Conservation (phyloP, 768 basidiomycete species). For the Collybia nuda region DNA sequence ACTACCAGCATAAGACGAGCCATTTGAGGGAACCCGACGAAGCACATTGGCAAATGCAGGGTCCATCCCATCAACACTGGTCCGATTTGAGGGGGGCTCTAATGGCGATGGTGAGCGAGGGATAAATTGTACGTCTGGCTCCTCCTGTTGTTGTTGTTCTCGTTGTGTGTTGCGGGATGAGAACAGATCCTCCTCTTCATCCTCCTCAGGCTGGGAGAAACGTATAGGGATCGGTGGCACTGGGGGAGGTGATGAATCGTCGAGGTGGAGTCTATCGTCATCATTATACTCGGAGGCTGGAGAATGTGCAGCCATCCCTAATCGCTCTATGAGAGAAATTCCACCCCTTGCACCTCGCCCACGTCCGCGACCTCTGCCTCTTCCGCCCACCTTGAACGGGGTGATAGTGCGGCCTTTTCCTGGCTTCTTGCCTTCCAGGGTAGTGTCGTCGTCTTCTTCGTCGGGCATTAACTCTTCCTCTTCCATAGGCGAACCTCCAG, state of each 20-base stretch:
- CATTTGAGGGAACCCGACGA: constrained; percentile 51
- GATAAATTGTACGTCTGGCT: constrained; percentile 16
- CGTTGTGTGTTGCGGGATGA: constrained; percentile 17
- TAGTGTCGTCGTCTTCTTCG: constrained; percentile 49
- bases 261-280: constrained; percentile 27
- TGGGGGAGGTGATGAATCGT: constrained; percentile 35
- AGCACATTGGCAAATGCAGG: constrained; percentile 82
- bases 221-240: constrained; percentile 41
- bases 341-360: constrained; percentile 50
- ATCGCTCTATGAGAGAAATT: constrained; percentile 57
- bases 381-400: constrained; percentile 54
- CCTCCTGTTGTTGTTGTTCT: constrained; percentile 23
- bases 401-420: constrained; percentile 40
- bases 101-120: constrained; percentile 39
- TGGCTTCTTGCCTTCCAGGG: constrained; percentile 31
- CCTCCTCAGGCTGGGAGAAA: constrained; percentile 31
- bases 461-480: constrained; percentile 45
- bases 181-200: constrained; percentile 39
- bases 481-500: constrained; percentile 32
- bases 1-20: constrained; percentile 47
- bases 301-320: constrained; percentile 57
- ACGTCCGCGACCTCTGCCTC: constrained; percentile 48
- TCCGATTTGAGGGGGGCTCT: constrained; percentile 52
- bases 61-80: constrained; percentile 85
- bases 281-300: constrained; percentile 51